Percentiles rank a stretch among this genome's conserved stretches.
phyloP scores from a whole-genome alignment of 495 filamentous ascomycete genomes.

The Aspergillus steynii region DNA sequence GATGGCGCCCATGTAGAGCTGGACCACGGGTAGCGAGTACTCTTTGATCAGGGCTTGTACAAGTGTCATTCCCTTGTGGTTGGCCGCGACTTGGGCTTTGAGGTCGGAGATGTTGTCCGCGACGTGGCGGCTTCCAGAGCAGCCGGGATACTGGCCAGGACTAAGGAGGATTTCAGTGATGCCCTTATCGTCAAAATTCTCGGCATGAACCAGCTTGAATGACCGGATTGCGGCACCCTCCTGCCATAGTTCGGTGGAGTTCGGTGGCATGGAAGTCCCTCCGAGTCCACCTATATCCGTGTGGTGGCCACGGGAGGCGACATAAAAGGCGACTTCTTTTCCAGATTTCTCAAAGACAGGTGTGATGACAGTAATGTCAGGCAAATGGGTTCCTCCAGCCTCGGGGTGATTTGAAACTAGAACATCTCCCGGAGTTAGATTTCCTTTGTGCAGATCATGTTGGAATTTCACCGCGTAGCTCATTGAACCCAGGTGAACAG shows the following conservation, averaged over 20 bases:
- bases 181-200: constrained; percentile 83
- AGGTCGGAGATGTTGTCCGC: constrained; percentile 95
- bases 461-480: constrained; percentile 92
- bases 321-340: constrained; percentile 92
- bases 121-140: constrained; percentile 85
- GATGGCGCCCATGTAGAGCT: constrained; percentile 94
- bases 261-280: constrained; percentile 94
- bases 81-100: constrained; percentile 93
- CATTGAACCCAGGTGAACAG: constrained; percentile 91
- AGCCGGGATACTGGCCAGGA: constrained; percentile 80
- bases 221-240: constrained; percentile 93
- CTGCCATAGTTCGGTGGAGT: constrained; percentile 89
- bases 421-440: constrained; percentile 87
- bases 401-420: constrained; percentile 95
- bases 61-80: constrained; percentile 91
- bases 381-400: constrained; percentile 84
- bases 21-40: constrained; percentile 86
- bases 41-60: constrained; percentile 83
- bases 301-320: constrained; percentile 92
- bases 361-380: constrained; percentile 89
- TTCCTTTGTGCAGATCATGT: constrained; percentile 86
- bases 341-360: constrained; percentile 72
- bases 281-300: constrained; percentile 97
- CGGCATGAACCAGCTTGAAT: constrained; percentile 90
- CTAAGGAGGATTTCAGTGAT: constrained; percentile 80